Percentiles rank a stretch among this genome's conserved stretches.
Evolutionary conservation across 2,329 filamentous ascomycete genomes (phyloP).

Genomic region (Curvularia sp.): DNA sequence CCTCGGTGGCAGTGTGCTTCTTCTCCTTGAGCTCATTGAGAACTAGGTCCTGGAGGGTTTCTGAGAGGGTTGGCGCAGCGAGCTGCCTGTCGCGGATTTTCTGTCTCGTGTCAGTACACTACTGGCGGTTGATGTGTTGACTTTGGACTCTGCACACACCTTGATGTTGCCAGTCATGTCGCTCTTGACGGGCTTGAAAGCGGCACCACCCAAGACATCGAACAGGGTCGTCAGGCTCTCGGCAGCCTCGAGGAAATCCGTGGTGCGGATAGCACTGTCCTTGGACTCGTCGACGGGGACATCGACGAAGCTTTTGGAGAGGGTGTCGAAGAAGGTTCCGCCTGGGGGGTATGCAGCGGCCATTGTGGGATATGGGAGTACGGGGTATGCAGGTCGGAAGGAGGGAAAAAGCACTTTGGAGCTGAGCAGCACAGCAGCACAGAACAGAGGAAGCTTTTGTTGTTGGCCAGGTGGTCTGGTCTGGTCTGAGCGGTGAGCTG

Average conservation of each 20-base stretch:
- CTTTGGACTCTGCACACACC: constrained; percentile 57
- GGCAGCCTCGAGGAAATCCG: constrained; percentile 88
- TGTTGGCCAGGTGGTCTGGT: constrained; percentile 22
- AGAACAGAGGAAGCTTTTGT: constrained; percentile 7
- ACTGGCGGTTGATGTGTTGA: not conserved
- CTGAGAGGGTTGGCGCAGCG: constrained; percentile 78
- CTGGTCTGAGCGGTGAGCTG: constrained; percentile 26
- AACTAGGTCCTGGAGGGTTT: constrained; percentile 83
- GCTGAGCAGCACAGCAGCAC: not conserved
- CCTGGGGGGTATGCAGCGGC: constrained; percentile 59
- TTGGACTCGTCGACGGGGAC: constrained; percentile 78
- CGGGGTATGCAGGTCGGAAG: not conserved
- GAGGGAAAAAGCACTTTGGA: not conserved
- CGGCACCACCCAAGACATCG: constrained; percentile 70
- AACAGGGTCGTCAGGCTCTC: constrained; percentile 89
- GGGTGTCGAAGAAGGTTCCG: constrained; percentile 83
- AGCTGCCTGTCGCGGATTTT: constrained; percentile 88
- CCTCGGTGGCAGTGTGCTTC: constrained; percentile 88
- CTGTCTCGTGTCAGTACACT: constrained; percentile 54
- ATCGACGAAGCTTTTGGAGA: constrained; percentile 83
- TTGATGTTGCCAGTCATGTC: constrained; percentile 93
- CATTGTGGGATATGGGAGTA: constrained; percentile 29
- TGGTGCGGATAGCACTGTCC: constrained; percentile 79
- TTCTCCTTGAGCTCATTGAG: constrained; percentile 87
- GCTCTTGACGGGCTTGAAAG: constrained; percentile 88